These are phyloP conservation scores for Citrus reticulata DNA, from an alignment of 345 rosid genomes.

Conservation along the genomic window DNA sequence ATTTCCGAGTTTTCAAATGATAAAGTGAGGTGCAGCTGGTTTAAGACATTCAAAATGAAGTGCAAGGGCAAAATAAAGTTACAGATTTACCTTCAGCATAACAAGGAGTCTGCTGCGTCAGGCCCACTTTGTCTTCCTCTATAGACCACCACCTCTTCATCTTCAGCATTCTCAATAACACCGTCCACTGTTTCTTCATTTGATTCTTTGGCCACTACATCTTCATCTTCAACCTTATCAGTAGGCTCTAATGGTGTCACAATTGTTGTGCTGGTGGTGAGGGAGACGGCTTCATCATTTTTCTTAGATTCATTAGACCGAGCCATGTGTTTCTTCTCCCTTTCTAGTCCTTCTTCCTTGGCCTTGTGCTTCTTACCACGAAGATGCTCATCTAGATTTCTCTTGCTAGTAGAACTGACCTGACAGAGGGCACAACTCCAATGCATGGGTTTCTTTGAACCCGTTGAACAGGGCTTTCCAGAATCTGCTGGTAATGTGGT, in stretches of 20 bases:
- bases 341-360: background rate
- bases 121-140: too few species aligned
- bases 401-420: conserved; percentile 11
- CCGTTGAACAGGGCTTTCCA: conserved; percentile 2
- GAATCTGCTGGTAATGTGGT: conserved; percentile 1
- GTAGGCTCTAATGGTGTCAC: background rate
- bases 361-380: background rate
- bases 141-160: background rate
- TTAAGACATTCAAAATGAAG: background rate
- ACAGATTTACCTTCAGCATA: too few species aligned
- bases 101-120: too few species aligned
- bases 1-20: too few species aligned
- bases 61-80: too few species aligned
- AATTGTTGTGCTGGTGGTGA: background rate
- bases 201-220: background rate
- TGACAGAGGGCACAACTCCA: conserved; percentile 53
- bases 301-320: conserved; percentile 15
- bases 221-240: background rate
- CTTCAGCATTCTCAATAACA: background rate
- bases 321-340: conserved; percentile 48
- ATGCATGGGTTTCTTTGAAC: conserved; percentile 27
- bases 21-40: too few species aligned
- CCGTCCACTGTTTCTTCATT: background rate
- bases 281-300: conserved; percentile 4
- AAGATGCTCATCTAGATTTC: conserved; percentile 13